Evolutionary conservation across 1,284 basidiomycete genomes (phyloP).

Genomic region (Tremellales sp.): DNA sequence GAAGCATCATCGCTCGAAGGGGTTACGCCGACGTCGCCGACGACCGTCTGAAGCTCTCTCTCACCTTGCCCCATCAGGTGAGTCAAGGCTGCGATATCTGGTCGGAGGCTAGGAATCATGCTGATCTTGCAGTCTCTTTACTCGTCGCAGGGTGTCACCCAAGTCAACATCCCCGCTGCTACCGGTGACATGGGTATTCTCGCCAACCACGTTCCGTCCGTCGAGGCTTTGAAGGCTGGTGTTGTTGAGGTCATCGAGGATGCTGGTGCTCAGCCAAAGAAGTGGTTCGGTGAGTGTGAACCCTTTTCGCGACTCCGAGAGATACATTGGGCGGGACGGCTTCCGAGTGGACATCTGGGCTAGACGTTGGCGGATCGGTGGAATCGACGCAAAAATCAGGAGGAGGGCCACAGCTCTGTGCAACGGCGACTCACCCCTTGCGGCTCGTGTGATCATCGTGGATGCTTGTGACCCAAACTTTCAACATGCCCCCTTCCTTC

Average conservation of each 20-base stretch:
- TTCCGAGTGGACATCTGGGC: too few species aligned
- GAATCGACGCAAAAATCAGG: too few species aligned
- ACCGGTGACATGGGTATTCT: constrained; percentile 99
- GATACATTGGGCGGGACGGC: too few species aligned
- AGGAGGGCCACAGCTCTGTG: too few species aligned
- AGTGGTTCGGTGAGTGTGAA: constrained; percentile 78
- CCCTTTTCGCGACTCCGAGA: background rate
- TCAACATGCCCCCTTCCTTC: too few species aligned
- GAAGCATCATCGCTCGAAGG: constrained; percentile 56
- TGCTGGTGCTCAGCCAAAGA: constrained; percentile 66
- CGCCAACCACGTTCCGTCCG: constrained; percentile 90
- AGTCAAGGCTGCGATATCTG: constrained; percentile 35
- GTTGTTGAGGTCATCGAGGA: constrained; percentile 88
- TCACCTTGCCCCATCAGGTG: constrained; percentile 90
- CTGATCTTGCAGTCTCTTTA: constrained; percentile 65
- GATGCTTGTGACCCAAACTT: too few species aligned
- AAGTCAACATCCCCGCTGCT: constrained; percentile 87
- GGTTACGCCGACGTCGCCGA: constrained; percentile 72
- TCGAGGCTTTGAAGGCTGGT: constrained; percentile 88
- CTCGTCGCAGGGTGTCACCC: constrained; percentile 79
- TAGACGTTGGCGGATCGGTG: too few species aligned
- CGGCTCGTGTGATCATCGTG: too few species aligned
- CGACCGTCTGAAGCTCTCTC: constrained; percentile 71
- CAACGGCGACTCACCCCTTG: too few species aligned
- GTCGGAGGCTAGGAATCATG: constrained; percentile 4